Evolutionary conservation across 352 stramenopile species (phyloP), one percentile per base, ranked within the genome.

Genomic region (Globisporangium carolinianum): DNA sequence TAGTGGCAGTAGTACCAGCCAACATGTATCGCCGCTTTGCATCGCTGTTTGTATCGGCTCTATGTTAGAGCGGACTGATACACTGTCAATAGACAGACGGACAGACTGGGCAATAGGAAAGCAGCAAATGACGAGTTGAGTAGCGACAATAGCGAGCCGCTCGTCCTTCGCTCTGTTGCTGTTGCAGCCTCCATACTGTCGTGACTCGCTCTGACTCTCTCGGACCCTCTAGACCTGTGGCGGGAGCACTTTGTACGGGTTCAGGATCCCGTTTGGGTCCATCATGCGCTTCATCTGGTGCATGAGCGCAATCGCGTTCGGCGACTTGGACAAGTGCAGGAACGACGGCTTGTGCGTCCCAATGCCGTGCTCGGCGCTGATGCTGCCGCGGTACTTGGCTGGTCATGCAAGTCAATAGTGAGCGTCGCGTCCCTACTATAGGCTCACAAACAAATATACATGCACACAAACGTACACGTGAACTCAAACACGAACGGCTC

Each of bases 281-380:
- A 99, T 97, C 65, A 97, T 76, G 7, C 52, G 53, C 73, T 99
- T 99, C 60, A 99, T 84, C 47, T 83, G 63, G 55, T 72, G 65
- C 96, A 99, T 99, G 15, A 97, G 69, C 43, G 75, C 63, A 58
- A 99, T 86, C 37, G 84, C 80, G 52, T 68, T 75, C 18, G 63
- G 45, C 12, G 83, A 85, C 69, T 98, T 98, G 60, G 89, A 91
- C 60, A 90, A 10, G 55, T 83, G 61, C 14, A 98, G 66, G 61
- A 83, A 97, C 50, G 79, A 55, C 17, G 89, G 79, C 71, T 99
- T 99, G 70, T 96, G 88, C 59, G 92, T 86, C 36, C 97, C 97
- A 50, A 99, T 87, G 51, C 96, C 96, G 72, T 99, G 97, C 71
- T 99, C 97, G 35, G 97, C 96, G 53, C 89, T 98, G 63, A 99